These are phyloP conservation scores for Marchantia paleacea DNA, from an alignment of 225 moss, liverwort and hornwort species.

Conservation along the genomic window DNA sequence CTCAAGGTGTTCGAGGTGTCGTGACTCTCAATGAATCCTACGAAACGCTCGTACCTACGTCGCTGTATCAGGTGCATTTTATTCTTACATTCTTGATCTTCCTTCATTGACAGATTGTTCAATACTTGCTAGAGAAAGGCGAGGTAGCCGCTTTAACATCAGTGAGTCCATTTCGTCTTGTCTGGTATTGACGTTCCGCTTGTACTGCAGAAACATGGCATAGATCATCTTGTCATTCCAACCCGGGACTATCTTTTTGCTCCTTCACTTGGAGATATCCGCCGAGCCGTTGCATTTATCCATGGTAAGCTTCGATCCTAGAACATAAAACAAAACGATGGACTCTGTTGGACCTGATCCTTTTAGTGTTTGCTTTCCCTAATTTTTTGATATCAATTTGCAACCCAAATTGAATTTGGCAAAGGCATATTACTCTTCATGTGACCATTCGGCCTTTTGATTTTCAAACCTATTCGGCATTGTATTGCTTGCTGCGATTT, in stretches of 20 bases:
- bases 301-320: conserved; percentile 40
- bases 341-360: too few species aligned
- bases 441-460: too few species aligned
- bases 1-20: conserved; percentile 80
- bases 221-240: conserved; percentile 83
- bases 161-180: neutral
- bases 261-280: conserved; percentile 78
- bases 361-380: too few species aligned
- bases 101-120: neutral
- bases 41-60: conserved; percentile 83
- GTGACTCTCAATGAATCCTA: conserved; percentile 92
- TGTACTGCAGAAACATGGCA: conserved; percentile 65
- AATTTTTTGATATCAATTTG: too few species aligned
- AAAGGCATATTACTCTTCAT: too few species aligned
- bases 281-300: conserved; percentile 81
- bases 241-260: conserved; percentile 98
- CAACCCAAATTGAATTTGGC: too few species aligned
- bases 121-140: neutral
- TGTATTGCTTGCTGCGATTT: too few species aligned
- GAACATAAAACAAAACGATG: neutral
- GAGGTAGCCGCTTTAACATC: neutral
- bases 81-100: neutral
- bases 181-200: neutral
- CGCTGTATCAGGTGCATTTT: conserved; percentile 73
- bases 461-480: too few species aligned